Evolutionary conservation across 192 early-diverging fungal species (phyloP), one percentile per base, ranked within the genome.

Genomic region (Gaertneriomyces semiglobifer): DNA sequence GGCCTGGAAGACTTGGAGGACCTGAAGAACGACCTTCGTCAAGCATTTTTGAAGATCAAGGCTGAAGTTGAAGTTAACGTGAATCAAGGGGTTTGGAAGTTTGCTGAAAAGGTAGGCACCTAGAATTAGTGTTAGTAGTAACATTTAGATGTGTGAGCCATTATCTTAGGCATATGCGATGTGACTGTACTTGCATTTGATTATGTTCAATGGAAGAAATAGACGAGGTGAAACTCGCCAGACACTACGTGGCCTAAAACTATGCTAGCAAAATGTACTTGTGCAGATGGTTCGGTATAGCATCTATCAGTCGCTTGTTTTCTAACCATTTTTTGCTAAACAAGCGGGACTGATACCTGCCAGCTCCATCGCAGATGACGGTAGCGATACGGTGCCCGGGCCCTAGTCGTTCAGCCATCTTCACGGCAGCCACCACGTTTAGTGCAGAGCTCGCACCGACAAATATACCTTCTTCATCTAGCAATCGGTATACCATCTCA

Each of bases 401-500:
- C 5, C 92, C 93, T 40, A 77, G 33, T 42, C 84, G 76, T 77
- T 92, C 88, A 45, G 95, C 94, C 85, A 95, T 88, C 77, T 95
- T 82, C 51, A 87, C 88, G 1, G 95, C 94, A 10, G 93, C 90
- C n/a, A 84, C 93, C 14, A 95, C 93, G 67, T 98, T 98, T 47
- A 98, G 74, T 0, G 95, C 95, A 12, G 93, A 91, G 16, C 88
- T 90, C 0, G 93, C 93, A 25, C 95, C 95, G 44, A 96, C 72
- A 62, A 94, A 96, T 53, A 98, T 86, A 57, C 95, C 95, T 70
- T 96, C 94, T 75, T 96, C 91, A 63, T 96, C 89, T 53, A 96
- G 80, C 59, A 96, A 76, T 40, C 91, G 83, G 72, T 90, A 96
- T 12, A 95, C 73, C 92, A 94, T 96, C 52, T 78, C 72, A 48